Evolutionary conservation across 164 flowering plant species (phyloP), one percentile per base, ranked within the genome.

Genomic region (Macadamia tetraphylla): DNA sequence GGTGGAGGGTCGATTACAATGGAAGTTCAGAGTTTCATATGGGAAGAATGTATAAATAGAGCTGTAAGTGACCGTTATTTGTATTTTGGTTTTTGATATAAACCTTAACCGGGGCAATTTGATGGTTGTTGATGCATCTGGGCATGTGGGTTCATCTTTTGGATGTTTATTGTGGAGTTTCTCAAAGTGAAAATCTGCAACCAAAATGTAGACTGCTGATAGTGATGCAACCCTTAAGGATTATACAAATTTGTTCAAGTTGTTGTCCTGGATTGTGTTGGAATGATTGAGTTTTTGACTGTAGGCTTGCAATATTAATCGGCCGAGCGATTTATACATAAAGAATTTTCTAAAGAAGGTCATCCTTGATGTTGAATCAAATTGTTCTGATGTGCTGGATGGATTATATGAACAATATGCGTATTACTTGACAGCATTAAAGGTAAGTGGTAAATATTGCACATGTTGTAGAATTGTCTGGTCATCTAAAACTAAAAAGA

Each of bases 271-370:
- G 30, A 29, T 29, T 29, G 43, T 23, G 40, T 51, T 56, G 52
- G 6, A 43, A 30, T 3, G 17, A 32, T 49, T 55, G 23, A 32
- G 48, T 62, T 43, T 60, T 29, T 35, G 32, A 6, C 8, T 72
- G 68, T 66, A 79, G 82, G 58, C 63, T 10, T 29, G 61, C 7
- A 60, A 51, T 40, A 60, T 46, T 9, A 55, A 65, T 65, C 67
- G 35, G 13, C 71, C 71, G 9, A 74, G 65, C 63, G 64, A 68
- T 56, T 43, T 57, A 44, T 90, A 85, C 73, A 57, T 87, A 73
- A 87, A 81, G 78, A 87, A 69, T 35, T 86, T 92, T 72, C 70
- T 92, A 9, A 94, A 94, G 86, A 94, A 85, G 75, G 77, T 94
- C 56, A 90, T 94, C 17, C 59, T 29, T 57, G 86, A 88, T 75